Base-by-base conservation (phyloP, 2,329 filamentous ascomycete genomes). In the Tolypocladium paradoxum region DNA sequence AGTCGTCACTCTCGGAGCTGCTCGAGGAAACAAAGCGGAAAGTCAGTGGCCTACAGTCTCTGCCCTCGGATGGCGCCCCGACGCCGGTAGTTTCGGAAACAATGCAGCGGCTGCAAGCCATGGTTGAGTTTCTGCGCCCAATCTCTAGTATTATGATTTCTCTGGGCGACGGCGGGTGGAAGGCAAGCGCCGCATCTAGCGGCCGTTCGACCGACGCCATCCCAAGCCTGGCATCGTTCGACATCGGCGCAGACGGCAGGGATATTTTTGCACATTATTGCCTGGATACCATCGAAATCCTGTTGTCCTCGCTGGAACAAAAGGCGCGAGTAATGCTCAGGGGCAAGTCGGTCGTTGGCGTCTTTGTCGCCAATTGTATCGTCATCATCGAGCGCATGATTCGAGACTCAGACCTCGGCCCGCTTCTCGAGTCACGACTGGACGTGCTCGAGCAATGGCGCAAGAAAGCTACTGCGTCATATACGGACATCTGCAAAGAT, bases 161-260 rank as follows among this genome's bases (percentile, higher is more conserved):
- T 0, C 73, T 99, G 11, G 93, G 93, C 20, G 91, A 97, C 62
- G 90, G 91, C 1, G 92, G 92, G 36, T 99, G 93, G 93, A 83
- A 81, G 56, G 76, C 77, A 4, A 73, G 68, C 22, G 69, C 72
- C 11, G 70, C 74, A 33, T 70, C 74, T 18, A 73, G 76, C 43
- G 73, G 78, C 11, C 79, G 80, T 12, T 78, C 78, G 4, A 81
- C 79, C 7, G 82, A 87, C 43, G 79, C 79, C 31, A 79, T 85
- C 22, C 85, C 87, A 0, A 88, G 85, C 50, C 75, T 90, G 33
- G 82, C 83, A 14, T 87, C 88, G 0, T 89, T 95, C 63, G 92
- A 97, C 63, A 84, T 96, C 35, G 85, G 88, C 16, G 90, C 91
- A 4, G 91, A 97, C 64, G 91, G 91, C 33, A 83, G 84, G 58